A percentile compares a stretch with the other conserved stretches of the same genome.
These are phyloP conservation scores for Fusarium buxicola DNA, from an alignment of 2,329 filamentous ascomycete species.

Conservation along the genomic window DNA sequence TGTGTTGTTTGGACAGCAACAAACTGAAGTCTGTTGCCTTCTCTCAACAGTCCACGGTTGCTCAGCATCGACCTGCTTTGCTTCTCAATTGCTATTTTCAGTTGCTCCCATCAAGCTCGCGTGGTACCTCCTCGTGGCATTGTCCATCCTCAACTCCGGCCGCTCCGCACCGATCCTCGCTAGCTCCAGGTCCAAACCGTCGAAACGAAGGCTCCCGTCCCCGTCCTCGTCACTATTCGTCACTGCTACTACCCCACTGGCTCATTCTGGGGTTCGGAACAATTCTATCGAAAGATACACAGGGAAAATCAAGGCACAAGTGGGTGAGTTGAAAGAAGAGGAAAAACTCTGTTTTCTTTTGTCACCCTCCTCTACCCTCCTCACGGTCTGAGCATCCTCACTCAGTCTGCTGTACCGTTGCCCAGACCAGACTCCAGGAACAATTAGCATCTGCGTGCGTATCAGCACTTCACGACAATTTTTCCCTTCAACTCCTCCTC, in stretches of 20 bases:
- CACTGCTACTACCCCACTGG: conserved; percentile 41
- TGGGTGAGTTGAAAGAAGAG: conserved; percentile 10
- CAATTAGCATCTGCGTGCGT: conserved; percentile 13
- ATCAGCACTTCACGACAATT: conserved; percentile 27
- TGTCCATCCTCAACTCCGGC: conserved; percentile 28
- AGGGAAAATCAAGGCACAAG: conserved; percentile 12
- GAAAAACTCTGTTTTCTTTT: conserved; percentile 18
- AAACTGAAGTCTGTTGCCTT: conserved; percentile 3
- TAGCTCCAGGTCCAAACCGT: conserved; percentile 37
- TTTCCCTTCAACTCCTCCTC: conserved; percentile 22
- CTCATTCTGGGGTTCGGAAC: conserved; percentile 24
- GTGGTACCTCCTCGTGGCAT: conserved; percentile 30
- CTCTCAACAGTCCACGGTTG: conserved; percentile 9
- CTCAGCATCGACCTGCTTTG: conserved; percentile 21
- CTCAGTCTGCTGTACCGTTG: background rate
- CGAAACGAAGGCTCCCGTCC: conserved; percentile 25
- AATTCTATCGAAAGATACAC: conserved; percentile 18
- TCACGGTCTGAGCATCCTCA: conserved; percentile 2
- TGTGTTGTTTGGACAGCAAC: conserved; percentile 22
- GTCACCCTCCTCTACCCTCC: conserved; percentile 3
- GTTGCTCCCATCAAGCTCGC: conserved; percentile 25
- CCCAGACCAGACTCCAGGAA: background rate
- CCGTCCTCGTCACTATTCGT: conserved; percentile 38
- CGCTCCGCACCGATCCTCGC: conserved; percentile 37
- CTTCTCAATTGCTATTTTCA: conserved; percentile 9